Percentiles rank a stretch among this genome's conserved stretches.
Evolutionary conservation across 805 yeast genomes (phyloP).

Genomic region (Teunomyces panamensis): DNA sequence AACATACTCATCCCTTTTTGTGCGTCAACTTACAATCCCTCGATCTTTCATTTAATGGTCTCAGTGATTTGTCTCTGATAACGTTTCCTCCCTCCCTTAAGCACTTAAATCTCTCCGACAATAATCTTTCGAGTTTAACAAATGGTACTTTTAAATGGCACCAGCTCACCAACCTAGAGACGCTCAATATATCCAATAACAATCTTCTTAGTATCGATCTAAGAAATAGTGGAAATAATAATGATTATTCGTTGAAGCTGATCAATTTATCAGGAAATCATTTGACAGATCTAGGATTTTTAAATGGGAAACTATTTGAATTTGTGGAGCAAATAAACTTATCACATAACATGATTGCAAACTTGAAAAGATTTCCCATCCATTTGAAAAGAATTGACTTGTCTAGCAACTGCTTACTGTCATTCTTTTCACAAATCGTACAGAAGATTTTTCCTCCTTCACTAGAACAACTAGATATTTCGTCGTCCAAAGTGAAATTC

Average conservation of each 20-base stretch:
- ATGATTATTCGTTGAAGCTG: slow-evolving; percentile 7
- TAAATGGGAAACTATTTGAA: slow-evolving; percentile 7
- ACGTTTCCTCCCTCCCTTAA: slow-evolving; percentile 18
- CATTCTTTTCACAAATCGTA: slow-evolving; percentile 4
- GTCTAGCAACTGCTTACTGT: slow-evolving; percentile 18
- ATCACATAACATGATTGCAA: slow-evolving; percentile 21
- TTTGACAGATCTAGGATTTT: slow-evolving; percentile 10
- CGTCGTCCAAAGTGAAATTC: slow-evolving; percentile 12
- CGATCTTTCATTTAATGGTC: slow-evolving; percentile 27
- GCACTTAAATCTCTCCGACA: slow-evolving; percentile 26
- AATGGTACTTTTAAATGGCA: slow-evolving; percentile 13
- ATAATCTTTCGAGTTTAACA: slow-evolving; percentile 16
- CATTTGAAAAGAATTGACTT: slow-evolving; percentile 15
- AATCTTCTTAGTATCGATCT: slow-evolving; percentile 13
- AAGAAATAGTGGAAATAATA: neutral
- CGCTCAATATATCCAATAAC: slow-evolving; percentile 23
- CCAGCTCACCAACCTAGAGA: slow-evolving; percentile 11
- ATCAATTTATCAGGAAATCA: slow-evolving; percentile 27
- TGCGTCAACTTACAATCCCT: slow-evolving; percentile 14
- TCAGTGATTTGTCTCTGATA: slow-evolving; percentile 19
- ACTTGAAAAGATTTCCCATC: slow-evolving; percentile 13
- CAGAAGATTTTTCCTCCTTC: slow-evolving; percentile 10
- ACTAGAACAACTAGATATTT: slow-evolving; percentile 12
- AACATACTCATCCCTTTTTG: slow-evolving; percentile 6
- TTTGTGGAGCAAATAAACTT: slow-evolving; percentile 18